Conservation (phyloP, 2,329 filamentous ascomycete species). For the Calonectria pseudoturangicola region DNA sequence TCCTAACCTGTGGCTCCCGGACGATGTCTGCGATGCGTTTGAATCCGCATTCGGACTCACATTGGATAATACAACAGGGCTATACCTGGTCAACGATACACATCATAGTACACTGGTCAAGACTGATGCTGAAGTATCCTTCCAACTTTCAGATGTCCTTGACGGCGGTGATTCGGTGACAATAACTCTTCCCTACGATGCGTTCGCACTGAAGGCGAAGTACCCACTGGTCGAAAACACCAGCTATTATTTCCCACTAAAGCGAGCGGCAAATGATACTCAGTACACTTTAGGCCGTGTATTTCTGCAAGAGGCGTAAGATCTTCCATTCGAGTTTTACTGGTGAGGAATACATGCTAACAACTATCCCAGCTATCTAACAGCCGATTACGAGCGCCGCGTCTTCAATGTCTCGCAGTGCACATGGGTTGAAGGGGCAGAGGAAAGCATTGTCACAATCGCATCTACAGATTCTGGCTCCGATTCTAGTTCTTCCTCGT, state of each 20-base stretch:
- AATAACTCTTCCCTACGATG: constrained; percentile 43
- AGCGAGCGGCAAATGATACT: constrained; percentile 41
- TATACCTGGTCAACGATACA: constrained; percentile 31
- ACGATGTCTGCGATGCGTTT: constrained; percentile 6
- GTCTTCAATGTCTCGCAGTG: constrained; percentile 38
- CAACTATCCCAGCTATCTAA: constrained; percentile 13
- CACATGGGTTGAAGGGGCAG: constrained; percentile 13
- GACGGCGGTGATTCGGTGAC: constrained; percentile 22
- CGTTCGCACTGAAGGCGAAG: constrained; percentile 39
- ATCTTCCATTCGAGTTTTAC: not conserved
- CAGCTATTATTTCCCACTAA: constrained; percentile 43
- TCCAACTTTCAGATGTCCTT: constrained; percentile 10
- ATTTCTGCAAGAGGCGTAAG: constrained; percentile 44
- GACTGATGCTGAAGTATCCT: constrained; percentile 18
- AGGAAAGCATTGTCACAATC: constrained; percentile 18
- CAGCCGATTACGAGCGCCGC: constrained; percentile 44
- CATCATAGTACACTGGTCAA: not conserved
- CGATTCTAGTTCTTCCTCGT: not conserved
- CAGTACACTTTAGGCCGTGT: constrained; percentile 43
- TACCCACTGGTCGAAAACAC: constrained; percentile 37
- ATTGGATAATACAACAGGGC: constrained; percentile 14
- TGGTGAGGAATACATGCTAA: not conserved
- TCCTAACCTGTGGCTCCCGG: constrained; percentile 25
- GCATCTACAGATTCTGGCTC: not conserved
- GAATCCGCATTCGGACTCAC: constrained; percentile 23